Evolutionary conservation across 1,139 yeast genomes (phyloP).

Genomic region (Kodamaea plutei): DNA sequence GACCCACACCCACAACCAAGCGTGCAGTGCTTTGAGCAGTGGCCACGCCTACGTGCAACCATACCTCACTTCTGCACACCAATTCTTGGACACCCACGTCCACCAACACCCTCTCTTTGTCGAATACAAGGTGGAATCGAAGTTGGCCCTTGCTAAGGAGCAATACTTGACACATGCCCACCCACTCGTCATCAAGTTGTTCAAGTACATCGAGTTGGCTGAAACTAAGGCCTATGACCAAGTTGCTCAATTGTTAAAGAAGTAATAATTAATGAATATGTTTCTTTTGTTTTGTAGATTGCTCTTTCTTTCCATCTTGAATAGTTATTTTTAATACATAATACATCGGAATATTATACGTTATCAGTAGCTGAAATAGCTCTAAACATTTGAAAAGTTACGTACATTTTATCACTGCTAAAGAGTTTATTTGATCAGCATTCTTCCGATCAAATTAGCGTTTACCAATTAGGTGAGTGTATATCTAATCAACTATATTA

Average conservation of each 20-base stretch:
- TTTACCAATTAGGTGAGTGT: too few species aligned
- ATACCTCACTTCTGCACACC: slow-evolving; percentile 24
- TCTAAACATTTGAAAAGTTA: too few species aligned
- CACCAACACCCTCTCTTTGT: slow-evolving; percentile 32
- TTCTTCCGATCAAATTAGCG: too few species aligned
- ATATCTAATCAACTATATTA: too few species aligned
- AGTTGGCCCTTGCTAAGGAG: slow-evolving; percentile 19
- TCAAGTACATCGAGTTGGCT: slow-evolving; percentile 28
- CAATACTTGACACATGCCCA: slow-evolving; percentile 20
- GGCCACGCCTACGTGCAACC: slow-evolving; percentile 31
- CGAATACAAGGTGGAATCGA: slow-evolving; percentile 31
- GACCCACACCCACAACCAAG: slow-evolving; percentile 29
- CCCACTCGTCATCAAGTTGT: slow-evolving; percentile 28
- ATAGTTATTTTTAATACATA: too few species aligned
- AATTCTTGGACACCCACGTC: slow-evolving; percentile 35
- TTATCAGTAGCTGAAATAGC: too few species aligned
- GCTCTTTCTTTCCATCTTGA: too few species aligned
- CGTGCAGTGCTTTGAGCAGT: slow-evolving; percentile 33
- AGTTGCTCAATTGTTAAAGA: neutral
- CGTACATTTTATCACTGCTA: too few species aligned
- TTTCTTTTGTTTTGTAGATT: too few species aligned
- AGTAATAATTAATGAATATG: too few species aligned
- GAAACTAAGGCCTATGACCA: slow-evolving; percentile 25
- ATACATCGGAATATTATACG: too few species aligned
- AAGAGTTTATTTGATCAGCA: too few species aligned